phyloP scores from a whole-genome alignment of 768 basidiomycete genomes.

The Boletus reticuloceps region DNA sequence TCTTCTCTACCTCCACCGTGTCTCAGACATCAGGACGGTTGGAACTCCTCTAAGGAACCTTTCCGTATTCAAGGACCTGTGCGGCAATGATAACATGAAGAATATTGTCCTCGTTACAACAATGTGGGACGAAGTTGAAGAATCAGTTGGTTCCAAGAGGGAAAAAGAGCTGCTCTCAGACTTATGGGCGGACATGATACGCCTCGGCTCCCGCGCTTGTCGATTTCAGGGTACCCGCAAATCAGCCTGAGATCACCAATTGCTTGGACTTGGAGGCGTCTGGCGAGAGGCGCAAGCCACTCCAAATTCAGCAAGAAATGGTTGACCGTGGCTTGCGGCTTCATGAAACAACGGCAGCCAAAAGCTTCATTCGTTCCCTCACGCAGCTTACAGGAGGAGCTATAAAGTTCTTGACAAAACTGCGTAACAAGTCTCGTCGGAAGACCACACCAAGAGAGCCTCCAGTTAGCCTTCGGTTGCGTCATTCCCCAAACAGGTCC shows the following conservation, averaged over 20 bases:
- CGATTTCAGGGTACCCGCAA: too few species aligned
- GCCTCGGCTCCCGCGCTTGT: too few species aligned
- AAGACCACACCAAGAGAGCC: background rate
- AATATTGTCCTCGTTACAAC: constrained; percentile 18
- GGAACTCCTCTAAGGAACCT: constrained; percentile 3
- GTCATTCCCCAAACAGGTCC: background rate
- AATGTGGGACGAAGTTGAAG: constrained; percentile 2
- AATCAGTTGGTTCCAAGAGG: too few species aligned
- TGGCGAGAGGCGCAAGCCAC: background rate
- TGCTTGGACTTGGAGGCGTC: background rate
- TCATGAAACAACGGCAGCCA: constrained; percentile 16
- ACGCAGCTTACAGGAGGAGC: background rate
- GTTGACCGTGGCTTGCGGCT: constrained; percentile 8
- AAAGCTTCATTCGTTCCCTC: constrained; percentile 9
- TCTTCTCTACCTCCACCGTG: too few species aligned
- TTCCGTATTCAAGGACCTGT: constrained; percentile 1
- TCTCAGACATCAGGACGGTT: background rate
- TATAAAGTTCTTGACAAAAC: constrained; percentile 1
- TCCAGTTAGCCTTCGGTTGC: too few species aligned
- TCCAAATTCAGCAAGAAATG: constrained; percentile 20
- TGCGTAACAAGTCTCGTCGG: background rate
- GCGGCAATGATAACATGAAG: constrained; percentile 8
- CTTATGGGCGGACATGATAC: too few species aligned
- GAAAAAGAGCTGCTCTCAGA: too few species aligned
- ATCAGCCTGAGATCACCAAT: background rate